These are phyloP conservation scores for Pleodorina starrii DNA, from an alignment of 139 green algal species.

Conservation along the genomic window DNA sequence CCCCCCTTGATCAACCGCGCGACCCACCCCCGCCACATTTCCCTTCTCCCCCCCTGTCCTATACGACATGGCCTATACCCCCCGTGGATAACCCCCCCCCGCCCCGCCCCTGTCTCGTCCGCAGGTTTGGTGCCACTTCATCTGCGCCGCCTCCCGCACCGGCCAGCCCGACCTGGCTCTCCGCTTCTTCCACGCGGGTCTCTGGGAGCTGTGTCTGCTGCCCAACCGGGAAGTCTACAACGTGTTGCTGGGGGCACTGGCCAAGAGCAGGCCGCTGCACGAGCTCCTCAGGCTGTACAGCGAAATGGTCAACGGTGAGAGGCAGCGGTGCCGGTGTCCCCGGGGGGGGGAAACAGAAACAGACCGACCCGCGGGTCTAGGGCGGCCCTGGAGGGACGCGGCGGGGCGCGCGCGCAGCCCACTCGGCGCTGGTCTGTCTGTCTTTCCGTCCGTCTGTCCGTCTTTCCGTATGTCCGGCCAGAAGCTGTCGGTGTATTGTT, in stretches of 20 bases:
- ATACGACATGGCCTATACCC: no score
- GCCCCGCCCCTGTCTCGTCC: not conserved
- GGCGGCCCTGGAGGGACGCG: not conserved
- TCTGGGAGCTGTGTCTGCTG: conserved; percentile 10
- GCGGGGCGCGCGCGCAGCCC: not conserved
- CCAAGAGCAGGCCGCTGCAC: not conserved
- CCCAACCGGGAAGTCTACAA: conserved; percentile 50
- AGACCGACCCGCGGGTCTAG: not conserved
- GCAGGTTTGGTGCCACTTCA: conserved; percentile 55
- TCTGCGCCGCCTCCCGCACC: conserved; percentile 52
- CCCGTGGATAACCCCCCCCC: no score
- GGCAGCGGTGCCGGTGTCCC: not conserved
- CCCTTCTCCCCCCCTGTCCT: no score
- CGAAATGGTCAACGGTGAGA: conserved; percentile 36
- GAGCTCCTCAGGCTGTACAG: conserved; percentile 56
- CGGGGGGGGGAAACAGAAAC: not conserved
- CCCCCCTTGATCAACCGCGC: no score
- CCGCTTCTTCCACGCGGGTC: conserved; percentile 41
- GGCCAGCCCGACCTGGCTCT: conserved; percentile 52
- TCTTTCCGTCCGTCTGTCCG: no score
- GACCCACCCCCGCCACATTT: no score
- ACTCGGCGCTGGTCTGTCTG: no score
- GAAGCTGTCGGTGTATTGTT: no score
- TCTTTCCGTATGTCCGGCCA: no score
- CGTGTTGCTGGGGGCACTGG: conserved; percentile 50